Conservation (phyloP, 73 alveolate species). For the Symbiodinium pilosum region DNA sequence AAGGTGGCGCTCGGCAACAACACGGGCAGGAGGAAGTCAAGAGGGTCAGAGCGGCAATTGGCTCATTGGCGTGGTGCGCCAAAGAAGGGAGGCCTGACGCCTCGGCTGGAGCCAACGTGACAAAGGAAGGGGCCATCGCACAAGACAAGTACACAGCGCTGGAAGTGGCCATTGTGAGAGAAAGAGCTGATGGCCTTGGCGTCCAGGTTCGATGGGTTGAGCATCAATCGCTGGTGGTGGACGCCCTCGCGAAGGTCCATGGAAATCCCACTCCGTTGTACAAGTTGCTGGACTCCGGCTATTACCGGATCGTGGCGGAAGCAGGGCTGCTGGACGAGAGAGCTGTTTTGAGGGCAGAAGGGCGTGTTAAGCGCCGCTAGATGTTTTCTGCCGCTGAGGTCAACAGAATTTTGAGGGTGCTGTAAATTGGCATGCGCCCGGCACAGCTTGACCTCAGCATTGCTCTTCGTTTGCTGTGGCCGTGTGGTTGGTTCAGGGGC, state of each 20-base stretch:
- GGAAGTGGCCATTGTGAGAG: not conserved
- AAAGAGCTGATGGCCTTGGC: not conserved
- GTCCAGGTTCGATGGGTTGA: not conserved
- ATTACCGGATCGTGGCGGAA: not conserved
- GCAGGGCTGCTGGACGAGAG: not conserved
- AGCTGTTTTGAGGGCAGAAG: too few species aligned
- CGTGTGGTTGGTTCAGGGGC: too few species aligned
- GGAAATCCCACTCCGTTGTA: not conserved
- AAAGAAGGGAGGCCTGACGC: conserved; percentile 38
- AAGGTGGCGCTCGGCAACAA: not conserved
- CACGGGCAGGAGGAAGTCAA: not conserved
- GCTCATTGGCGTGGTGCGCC: not conserved
- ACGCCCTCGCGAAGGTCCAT: not conserved
- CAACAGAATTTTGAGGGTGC: too few species aligned
- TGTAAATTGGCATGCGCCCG: too few species aligned
- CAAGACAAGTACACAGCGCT: not conserved
- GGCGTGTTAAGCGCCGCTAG: too few species aligned
- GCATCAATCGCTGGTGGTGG: not conserved
- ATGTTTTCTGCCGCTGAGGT: too few species aligned
- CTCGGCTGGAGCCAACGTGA: not conserved
- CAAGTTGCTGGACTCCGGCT: not conserved
- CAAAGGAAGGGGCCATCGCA: not conserved
- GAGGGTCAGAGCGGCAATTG: not conserved
- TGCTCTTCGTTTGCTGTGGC: too few species aligned
- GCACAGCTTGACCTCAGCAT: too few species aligned